Evolutionary conservation across 2,329 filamentous ascomycete species (phyloP).

Genomic region (Ophiognomonia clavigignenti-juglandacearum): DNA sequence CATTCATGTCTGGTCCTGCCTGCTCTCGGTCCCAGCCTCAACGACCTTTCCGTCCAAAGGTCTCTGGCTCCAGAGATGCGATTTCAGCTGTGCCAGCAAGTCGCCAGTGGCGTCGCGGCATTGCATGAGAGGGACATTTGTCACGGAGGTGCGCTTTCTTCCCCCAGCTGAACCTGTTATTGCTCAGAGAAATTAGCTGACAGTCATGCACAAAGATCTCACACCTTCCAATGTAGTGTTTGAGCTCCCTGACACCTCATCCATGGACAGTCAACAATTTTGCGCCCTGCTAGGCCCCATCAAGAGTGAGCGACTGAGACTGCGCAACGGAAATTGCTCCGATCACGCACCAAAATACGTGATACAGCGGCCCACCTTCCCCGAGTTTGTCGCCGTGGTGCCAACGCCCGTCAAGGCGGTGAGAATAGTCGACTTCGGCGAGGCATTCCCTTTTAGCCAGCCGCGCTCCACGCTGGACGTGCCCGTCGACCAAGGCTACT

Average conservation of each 20-base stretch:
- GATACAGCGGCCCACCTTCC: neutral
- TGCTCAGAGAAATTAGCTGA: too few species aligned
- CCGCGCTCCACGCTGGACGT: neutral
- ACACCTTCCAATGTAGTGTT: neutral
- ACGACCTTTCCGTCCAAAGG: neutral
- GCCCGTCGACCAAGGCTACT: neutral
- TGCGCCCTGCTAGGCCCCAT: neutral
- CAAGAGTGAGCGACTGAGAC: neutral
- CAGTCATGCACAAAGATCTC: neutral
- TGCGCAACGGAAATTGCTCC: neutral
- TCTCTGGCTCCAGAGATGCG: neutral
- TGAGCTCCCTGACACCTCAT: neutral
- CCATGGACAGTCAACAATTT: neutral
- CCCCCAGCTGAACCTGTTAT: too few species aligned
- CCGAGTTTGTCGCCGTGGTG: neutral
- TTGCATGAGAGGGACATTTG: neutral
- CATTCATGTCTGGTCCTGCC: neutral
- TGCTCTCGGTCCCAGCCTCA: neutral
- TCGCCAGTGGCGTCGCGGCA: neutral
- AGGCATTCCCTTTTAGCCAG: neutral
- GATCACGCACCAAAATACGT: neutral
- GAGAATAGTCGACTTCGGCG: neutral
- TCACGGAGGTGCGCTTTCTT: neutral
- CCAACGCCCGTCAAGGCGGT: neutral
- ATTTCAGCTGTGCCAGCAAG: neutral